Base-by-base conservation (phyloP, 495 filamentous ascomycete genomes). In the Rhizodiscina lignyota region DNA sequence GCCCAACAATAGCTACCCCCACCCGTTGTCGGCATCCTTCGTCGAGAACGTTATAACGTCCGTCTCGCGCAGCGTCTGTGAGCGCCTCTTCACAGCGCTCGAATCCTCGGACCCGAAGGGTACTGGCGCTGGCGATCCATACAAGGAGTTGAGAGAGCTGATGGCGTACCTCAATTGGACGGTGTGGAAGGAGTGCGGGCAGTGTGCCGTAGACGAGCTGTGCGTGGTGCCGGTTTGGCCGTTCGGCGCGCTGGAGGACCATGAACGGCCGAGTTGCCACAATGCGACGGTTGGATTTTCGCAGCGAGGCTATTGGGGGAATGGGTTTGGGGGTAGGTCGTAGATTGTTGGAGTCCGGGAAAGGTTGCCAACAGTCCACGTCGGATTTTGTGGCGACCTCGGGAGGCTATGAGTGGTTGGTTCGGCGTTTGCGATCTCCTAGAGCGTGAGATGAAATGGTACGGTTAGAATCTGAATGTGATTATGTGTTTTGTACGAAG, bases 211-310 rank as follows among this genome's bases (percentile, higher is more conserved):
- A 13, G 64, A 72, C 37, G 68, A 79, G 50, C 57, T 73, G n/a
- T 79, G 74, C 52, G 62, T 74, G n/a, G 44, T 75, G 2, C 68
- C 76, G 0, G 71, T 79, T 49, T 79, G 74, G 71, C 76, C 74
- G 0, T 59, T 64, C 45, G 74, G 74, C 0, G 60, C 60, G 0
- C 43, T 55, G 0, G 56, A 67, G 15, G 70, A 76, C 38, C 64
- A 71, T 43, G 47, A 61, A 18, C 48, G 59, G 15, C 72, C 72
- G 1, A 51, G 53, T 28, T 75, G 70, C 38, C 47, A 43, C 29
- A 56, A 22, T 12, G 32, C 30, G 39, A 28, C 19, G 19, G 33
- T 21, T 3, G 21, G 36, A 15, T 21, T 12, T n/a, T 18, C 12
- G 2, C 13, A 15, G 19, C 10, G 15, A 15, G 44, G 44, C 34